A percentile compares a stretch with the other conserved stretches of the same genome.
Evolutionary conservation across 495 filamentous ascomycete genomes (phyloP).

Genomic region (Echria macrotheca): DNA sequence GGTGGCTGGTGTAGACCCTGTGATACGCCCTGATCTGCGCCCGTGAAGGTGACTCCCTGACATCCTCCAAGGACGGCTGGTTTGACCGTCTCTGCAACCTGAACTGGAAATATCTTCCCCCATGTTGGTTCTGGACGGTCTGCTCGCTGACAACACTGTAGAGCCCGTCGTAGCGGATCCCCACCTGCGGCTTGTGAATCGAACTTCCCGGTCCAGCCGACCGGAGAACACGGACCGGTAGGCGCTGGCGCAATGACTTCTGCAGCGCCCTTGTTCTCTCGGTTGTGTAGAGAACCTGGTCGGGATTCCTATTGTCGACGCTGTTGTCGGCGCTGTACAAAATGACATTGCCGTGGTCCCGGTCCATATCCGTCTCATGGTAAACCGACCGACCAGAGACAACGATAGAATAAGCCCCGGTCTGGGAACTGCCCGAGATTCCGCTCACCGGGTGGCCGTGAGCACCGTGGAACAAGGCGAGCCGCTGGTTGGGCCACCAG

Average conservation of each 20-base stretch:
- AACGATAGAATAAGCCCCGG: slow-evolving; percentile 44
- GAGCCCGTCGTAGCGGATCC: slow-evolving; percentile 50
- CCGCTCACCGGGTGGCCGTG: slow-evolving; percentile 43
- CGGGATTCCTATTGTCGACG: slow-evolving; percentile 21
- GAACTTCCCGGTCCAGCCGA: slow-evolving; percentile 15
- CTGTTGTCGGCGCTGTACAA: slow-evolving; percentile 44
- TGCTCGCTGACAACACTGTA: slow-evolving; percentile 34
- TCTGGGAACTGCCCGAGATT: slow-evolving; percentile 34
- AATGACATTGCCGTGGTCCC: slow-evolving; percentile 38
- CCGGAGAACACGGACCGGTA: slow-evolving; percentile 46
- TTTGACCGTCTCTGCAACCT: slow-evolving; percentile 28
- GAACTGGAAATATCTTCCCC: slow-evolving; percentile 39
- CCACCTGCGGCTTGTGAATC: slow-evolving; percentile 30
- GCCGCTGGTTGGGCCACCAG: slow-evolving; percentile 49
- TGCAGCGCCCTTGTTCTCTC: slow-evolving; percentile 33
- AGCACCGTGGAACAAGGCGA: slow-evolving; percentile 45
- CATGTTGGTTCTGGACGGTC: slow-evolving; percentile 10
- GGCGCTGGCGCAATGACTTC: slow-evolving; percentile 17
- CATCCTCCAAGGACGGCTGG: slow-evolving; percentile 21
- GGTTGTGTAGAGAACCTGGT: slow-evolving; percentile 14
- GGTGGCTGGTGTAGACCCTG: too few species aligned
- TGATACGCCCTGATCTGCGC: too few species aligned
- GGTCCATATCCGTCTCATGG: slow-evolving; percentile 37
- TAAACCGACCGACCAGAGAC: slow-evolving; percentile 36
- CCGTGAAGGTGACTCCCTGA: too few species aligned